phyloP scores from a whole-genome alignment of 371 early-diverging fungal species.

The Zopfochytrium polystomum region DNA sequence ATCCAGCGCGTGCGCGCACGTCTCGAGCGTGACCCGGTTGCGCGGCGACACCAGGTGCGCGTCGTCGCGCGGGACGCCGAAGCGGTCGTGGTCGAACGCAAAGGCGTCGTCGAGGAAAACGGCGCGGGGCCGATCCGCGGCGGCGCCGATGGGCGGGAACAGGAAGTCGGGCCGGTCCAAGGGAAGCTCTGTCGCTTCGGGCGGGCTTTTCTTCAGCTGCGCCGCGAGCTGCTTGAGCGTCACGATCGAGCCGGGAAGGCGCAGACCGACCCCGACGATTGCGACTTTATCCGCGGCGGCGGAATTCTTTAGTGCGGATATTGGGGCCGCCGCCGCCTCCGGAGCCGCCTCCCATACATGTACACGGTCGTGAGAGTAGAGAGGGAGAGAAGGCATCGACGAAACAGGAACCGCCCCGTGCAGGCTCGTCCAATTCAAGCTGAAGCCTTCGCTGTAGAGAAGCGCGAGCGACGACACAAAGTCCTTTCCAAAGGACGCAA shows the following conservation, averaged over 20 bases:
- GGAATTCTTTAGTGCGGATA: no score
- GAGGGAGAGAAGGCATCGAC: not conserved
- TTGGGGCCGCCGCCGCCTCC: not conserved
- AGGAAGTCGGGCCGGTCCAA: conserved; percentile 1
- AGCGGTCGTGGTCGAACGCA: not conserved
- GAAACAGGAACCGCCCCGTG: not conserved
- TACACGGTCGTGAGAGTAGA: not conserved
- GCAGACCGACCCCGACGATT: not conserved
- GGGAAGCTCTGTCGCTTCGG: not conserved
- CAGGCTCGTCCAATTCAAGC: not conserved
- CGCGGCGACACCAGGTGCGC: not conserved
- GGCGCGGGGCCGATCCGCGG: not conserved
- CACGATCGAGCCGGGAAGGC: not conserved
- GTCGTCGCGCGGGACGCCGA: not conserved
- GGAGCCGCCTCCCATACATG: not conserved
- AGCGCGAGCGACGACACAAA: not conserved
- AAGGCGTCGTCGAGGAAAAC: not conserved
- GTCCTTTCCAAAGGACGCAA: not conserved
- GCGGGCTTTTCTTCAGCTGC: no score
- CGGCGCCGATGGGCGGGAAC: no score
- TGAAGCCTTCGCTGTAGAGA: not conserved
- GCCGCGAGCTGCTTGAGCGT: not conserved
- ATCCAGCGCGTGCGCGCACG: not conserved
- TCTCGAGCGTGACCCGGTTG: not conserved
- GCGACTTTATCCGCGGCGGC: conserved; percentile 2